Percentiles rank a stretch among this genome's conserved stretches.
Conservation (phyloP, 805 yeast species). For the Yarrowia deformans region DNA sequence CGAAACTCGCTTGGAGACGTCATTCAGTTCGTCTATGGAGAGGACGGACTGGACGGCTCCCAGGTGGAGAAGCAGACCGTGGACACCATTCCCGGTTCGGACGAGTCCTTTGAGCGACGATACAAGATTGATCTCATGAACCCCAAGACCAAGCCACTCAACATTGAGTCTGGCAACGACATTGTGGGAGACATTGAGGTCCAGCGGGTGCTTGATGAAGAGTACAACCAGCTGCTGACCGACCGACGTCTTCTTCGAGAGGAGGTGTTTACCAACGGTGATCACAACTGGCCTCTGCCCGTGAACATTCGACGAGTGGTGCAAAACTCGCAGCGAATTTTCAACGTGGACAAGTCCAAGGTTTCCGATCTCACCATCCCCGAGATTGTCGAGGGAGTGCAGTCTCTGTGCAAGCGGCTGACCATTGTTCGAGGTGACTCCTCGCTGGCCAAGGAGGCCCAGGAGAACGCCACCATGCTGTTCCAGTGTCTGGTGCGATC, state of each 20-base stretch:
- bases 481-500: constrained; percentile 94
- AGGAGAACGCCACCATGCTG: constrained; percentile 85
- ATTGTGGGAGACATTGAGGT: constrained; percentile 86
- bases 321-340: constrained; percentile 96
- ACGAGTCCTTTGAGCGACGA: constrained; percentile 78
- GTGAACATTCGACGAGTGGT: constrained; percentile 95
- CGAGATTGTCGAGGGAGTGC: constrained; percentile 78
- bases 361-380: constrained; percentile 88
- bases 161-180: constrained; percentile 88
- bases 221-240: constrained; percentile 73
- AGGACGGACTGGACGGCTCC: constrained; percentile 98
- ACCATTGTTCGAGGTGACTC: constrained; percentile 85
- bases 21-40: constrained; percentile 96
- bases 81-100: constrained; percentile 94
- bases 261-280: constrained; percentile 89
- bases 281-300: constrained; percentile 96
- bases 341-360: constrained; percentile 88
- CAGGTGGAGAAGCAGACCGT: constrained; percentile 96
- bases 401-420: constrained; percentile 68
- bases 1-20: constrained; percentile 97
- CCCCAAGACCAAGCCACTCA: constrained; percentile 65
- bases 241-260: constrained; percentile 85
- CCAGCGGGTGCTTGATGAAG: constrained; percentile 82
- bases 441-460: constrained; percentile 78
- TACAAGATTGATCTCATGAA: constrained; percentile 86